These are phyloP conservation scores for Cylindrotheca fusiformis DNA, from an alignment of 108 stramenopile species.

Conservation along the genomic window DNA sequence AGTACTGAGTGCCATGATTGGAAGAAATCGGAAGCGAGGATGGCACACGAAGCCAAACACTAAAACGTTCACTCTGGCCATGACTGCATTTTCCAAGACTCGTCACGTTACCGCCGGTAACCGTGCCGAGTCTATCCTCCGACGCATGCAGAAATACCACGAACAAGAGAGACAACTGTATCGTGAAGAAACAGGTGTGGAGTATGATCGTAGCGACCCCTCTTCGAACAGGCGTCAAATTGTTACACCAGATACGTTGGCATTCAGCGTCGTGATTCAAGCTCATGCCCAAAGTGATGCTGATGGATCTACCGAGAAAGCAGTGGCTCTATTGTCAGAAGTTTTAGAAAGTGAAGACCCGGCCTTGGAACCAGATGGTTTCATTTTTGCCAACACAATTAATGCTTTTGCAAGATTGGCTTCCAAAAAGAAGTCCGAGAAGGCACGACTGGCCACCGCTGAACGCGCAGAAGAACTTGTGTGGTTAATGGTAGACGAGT, in stretches of 20 bases:
- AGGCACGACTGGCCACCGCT: conserved; percentile 29
- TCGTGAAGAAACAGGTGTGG: conserved; percentile 28
- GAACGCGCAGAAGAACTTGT: conserved; percentile 40
- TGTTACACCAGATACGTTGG: conserved; percentile 43
- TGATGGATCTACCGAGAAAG: conserved; percentile 14
- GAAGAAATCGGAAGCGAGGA: conserved; percentile 16
- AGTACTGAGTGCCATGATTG: conserved; percentile 28
- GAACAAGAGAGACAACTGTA: conserved; percentile 31
- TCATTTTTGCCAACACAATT: conserved; percentile 27
- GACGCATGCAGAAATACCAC: conserved; percentile 31
- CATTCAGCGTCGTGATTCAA: conserved; percentile 41
- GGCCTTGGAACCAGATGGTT: conserved; percentile 14
- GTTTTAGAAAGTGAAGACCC: conserved; percentile 24
- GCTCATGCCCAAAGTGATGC: conserved; percentile 31
- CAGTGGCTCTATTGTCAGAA: conserved; percentile 28
- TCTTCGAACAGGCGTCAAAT: conserved; percentile 29
- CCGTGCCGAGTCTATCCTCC: conserved; percentile 32
- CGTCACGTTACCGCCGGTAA: conserved; percentile 21
- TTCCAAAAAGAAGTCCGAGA: conserved; percentile 15
- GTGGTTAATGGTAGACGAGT: conserved; percentile 35
- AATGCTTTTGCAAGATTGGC: conserved; percentile 30
- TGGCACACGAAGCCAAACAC: conserved; percentile 56
- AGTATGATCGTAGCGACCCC: conserved; percentile 25
- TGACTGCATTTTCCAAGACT: conserved; percentile 36
- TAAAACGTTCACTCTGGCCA: conserved; percentile 25